Evolutionary conservation across 1,284 basidiomycete species (phyloP), one percentile per base, ranked within the genome.

Genomic region (Bondarzewia mesenterica): DNA sequence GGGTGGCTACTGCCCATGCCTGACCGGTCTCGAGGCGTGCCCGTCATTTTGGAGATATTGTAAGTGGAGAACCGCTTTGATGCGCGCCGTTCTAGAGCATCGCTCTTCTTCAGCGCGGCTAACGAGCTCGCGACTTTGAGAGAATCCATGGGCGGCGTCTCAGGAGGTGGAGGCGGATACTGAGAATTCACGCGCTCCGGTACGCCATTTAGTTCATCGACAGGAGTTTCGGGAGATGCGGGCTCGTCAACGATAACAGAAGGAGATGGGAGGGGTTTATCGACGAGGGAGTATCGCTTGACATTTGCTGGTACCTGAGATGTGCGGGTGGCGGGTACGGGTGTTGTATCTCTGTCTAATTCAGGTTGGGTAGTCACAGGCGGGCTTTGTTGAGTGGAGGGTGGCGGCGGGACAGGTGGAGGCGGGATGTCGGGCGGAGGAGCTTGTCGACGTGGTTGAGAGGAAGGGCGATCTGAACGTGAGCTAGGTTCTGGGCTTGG

Each of bases 21-120:
- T 62, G 42, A 63, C 29, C 47, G 76, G 65, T 52, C 76, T 62
- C 67, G 54, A 62, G 61, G 65, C 16, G 63, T 71, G 15, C 83
- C 80, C 1, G 91, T 86, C 83, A 99, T 95, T 69, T 95, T 96
- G 55, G 89, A 87, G 60, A 97, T 90, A 46, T 93, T 92, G 63
- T 96, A 99, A 1, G 89, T 89, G 48, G 93, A 97, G 70, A 95
- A 99, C 1, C 95, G 86, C 63, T 98, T 98, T 22, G 91, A 94
- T 3, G 95, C 95, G 37, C 95, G 77, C 8, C 95, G 81, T 60
- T 95, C 92, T 16, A 97, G 76, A 1, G 85, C 80, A 56, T 96
- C 93, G 39, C 82, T 82, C 54, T 85, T 82, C 64, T 94, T 89
- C 38, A 99, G 75, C 1, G 92, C 92, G 8, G 90, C 90, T 14